Base-by-base conservation (phyloP, 2,329 filamentous ascomycete species). In the Nothomitra cinnamomea region DNA sequence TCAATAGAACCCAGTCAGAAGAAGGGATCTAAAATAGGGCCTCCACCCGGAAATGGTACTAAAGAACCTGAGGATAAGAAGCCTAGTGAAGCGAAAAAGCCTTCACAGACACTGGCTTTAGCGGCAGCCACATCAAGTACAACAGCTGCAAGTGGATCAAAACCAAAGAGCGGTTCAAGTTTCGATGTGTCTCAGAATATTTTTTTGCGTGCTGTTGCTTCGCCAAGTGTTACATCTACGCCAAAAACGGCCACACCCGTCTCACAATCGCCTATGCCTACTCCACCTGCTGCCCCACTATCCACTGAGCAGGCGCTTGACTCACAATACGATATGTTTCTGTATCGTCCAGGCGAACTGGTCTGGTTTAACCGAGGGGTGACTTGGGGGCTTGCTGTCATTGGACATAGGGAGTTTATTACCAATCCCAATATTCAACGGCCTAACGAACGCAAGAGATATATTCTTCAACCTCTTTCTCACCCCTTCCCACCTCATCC, bases 301-400 rank as follows among this genome's bases (percentile, higher is more conserved):
- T 68, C 64, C 1, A 54, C 62, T 1, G 76, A 79, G 55, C 74
- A 78, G 59, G 64, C 69, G 24, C 59, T 72, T 2, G 76, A 79
- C 61, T 60, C 65, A 28, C 63, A 70, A 38, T 72, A 72, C 42
- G 64, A 66, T 41, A 66, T 64, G 54, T 77, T 75, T 60, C 63
- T 77, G 19, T 77, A 71, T 58, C 67, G 76, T 3, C 69, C 70
- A 2, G 76, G 76, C 5, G 76, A 79, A 60, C 63, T 79, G 0
- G 71, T 76, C 2, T 79, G 76, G 76, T 78, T 76, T 58, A 69
- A 70, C 55, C 69, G 73, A 36, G 70, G 69, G 2, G 24, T 63
- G 15, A 72, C 75, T 13, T 79, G 76, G 75, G 73, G 74, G 24
- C 64, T 79, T 4, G 74, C 73, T 6, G 66, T 76, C 1, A 69